These are phyloP conservation scores for Triticum turgidum DNA, from an alignment of 176 grass and related monocot species.

Conservation along the genomic window DNA sequence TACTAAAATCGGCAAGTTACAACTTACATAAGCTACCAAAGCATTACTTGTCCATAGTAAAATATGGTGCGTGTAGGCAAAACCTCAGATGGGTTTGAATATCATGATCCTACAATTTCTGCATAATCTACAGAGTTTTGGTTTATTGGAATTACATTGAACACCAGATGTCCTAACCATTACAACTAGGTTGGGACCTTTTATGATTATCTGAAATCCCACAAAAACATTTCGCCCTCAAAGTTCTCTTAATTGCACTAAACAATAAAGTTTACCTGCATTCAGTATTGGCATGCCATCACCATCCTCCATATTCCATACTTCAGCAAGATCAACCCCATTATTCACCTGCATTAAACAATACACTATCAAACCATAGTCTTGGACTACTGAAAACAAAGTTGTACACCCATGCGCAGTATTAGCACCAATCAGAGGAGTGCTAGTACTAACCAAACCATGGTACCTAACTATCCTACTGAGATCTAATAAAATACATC, in stretches of 20 bases:
- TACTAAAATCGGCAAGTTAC: not conserved
- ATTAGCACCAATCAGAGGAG: constrained; percentile 30
- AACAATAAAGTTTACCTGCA: constrained; percentile 45
- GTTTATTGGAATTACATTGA: constrained; percentile 22
- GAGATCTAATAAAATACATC: constrained; percentile 7
- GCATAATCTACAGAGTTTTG: not conserved
- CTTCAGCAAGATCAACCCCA: constrained; percentile 57
- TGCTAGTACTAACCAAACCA: constrained; percentile 15
- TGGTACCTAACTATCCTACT: constrained; percentile 11
- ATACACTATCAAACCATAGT: constrained; percentile 34
- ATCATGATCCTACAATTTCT: constrained; percentile 24
- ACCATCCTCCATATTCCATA: constrained; percentile 60
- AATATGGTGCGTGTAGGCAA: not conserved
- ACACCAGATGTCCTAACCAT: not conserved
- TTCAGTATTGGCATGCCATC: constrained; percentile 14
- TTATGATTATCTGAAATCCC: not conserved
- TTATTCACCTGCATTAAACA: constrained; percentile 69
- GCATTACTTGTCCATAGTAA: not conserved
- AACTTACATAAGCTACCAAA: constrained; percentile 1
- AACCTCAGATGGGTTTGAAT: not conserved
- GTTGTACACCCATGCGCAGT: not conserved
- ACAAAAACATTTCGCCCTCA: constrained; percentile 20
- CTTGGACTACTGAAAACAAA: constrained; percentile 23
- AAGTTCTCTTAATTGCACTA: constrained; percentile 17
- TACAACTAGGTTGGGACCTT: constrained; percentile 17